Conservation (phyloP, 2,329 filamentous ascomycete species). For the Diaporthe citrichinensis region DNA sequence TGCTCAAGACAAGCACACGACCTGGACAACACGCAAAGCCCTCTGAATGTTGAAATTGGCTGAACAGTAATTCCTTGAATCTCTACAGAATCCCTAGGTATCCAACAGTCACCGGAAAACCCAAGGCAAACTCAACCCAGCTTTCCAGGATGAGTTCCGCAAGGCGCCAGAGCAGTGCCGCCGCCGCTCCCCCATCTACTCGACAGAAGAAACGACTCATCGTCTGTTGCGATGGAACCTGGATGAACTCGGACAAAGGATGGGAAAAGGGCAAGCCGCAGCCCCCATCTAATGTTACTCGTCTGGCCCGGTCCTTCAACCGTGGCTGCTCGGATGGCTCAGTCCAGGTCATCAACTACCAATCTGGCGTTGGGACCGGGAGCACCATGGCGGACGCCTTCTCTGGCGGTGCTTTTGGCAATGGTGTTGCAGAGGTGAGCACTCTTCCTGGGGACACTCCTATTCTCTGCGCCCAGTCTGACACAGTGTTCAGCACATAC, state of each 20-base stretch:
- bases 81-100: conserved; percentile 22
- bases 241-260: conserved; percentile 66
- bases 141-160: conserved; percentile 1
- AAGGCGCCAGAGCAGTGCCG: neutral
- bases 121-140: neutral
- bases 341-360: conserved; percentile 72
- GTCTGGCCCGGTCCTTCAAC: conserved; percentile 70
- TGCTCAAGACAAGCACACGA: neutral
- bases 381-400: conserved; percentile 64
- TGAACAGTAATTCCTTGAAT: neutral
- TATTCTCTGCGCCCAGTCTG: neutral
- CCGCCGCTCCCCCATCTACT: neutral
- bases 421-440: conserved; percentile 66
- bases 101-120: neutral
- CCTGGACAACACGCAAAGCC: neutral
- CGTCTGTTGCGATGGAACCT: conserved; percentile 68
- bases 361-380: conserved; percentile 71
- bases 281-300: conserved; percentile 72
- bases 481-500: conserved; percentile 59
- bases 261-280: conserved; percentile 62
- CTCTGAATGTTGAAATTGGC: neutral
- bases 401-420: conserved; percentile 68
- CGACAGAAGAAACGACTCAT: conserved; percentile 61
- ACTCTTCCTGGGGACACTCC: too few species aligned
- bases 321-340: conserved; percentile 64